Percentiles rank a stretch among this genome's conserved stretches.
These are phyloP conservation scores for Grifola frondosa DNA, from an alignment of 1,284 basidiomycete genomes.

Conservation along the genomic window DNA sequence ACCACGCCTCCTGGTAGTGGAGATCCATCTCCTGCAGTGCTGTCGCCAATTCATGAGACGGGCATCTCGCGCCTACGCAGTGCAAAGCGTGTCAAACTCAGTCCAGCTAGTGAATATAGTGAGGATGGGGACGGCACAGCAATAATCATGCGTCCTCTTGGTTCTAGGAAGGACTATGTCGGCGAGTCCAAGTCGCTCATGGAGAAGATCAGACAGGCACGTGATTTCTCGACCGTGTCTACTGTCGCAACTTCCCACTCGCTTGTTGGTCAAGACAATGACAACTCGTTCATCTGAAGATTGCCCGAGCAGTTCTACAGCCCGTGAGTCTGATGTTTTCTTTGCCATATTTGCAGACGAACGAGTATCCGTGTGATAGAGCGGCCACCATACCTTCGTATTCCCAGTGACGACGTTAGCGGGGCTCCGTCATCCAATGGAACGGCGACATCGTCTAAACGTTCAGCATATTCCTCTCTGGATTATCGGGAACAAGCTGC, in stretches of 20 bases:
- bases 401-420: slow-evolving; percentile 11
- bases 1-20: slow-evolving; percentile 35
- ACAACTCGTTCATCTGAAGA: slow-evolving; percentile 6
- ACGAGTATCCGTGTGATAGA: slow-evolving; percentile 3
- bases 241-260: slow-evolving; percentile 46
- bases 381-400: slow-evolving; percentile 12
- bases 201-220: slow-evolving; percentile 72
- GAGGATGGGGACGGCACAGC: slow-evolving; percentile 46
- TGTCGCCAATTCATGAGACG: slow-evolving; percentile 33
- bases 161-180: slow-evolving; percentile 60
- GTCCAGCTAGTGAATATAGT: slow-evolving; percentile 53
- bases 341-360: background rate
- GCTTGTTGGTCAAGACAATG: slow-evolving; percentile 14
- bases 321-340: slow-evolving; percentile 1
- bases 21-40: slow-evolving; percentile 25
- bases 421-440: slow-evolving; percentile 20
- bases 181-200: slow-evolving; percentile 71
- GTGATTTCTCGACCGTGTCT: slow-evolving; percentile 72
- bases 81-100: slow-evolving; percentile 75
- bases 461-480: slow-evolving; percentile 51
- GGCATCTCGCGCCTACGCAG: slow-evolving; percentile 60
- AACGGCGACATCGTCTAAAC: slow-evolving; percentile 29
- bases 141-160: slow-evolving; percentile 49
- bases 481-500: slow-evolving; percentile 75
- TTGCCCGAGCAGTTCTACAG: background rate